Base-by-base conservation (phyloP, 768 basidiomycete species). In the Xerocomellus chrysenteron region DNA sequence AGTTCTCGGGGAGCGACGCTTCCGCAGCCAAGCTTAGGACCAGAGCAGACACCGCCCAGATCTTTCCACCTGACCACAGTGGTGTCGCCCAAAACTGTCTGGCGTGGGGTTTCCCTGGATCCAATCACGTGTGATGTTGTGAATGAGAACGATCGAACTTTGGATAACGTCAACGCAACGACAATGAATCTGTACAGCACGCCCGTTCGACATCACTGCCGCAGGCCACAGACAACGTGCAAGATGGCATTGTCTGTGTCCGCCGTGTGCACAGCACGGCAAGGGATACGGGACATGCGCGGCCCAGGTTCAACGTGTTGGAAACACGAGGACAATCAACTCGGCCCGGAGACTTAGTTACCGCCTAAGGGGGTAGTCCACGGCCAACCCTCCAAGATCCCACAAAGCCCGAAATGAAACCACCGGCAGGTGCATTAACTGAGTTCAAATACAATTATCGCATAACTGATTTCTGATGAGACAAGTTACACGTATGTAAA, bases 341-440 rank as follows among this genome's bases (percentile, higher is more conserved):
- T 44, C 66, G 68, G 68, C 5, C 64, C 61, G 68, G 50, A 14
- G 17, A 36, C 37, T 24, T 26, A 30, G 55, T 49, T n/a, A 46
- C 50, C 26, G 47, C 56, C 49, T 58, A 33, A 50, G 52, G 59
- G 57, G 47, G 41, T 42, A 52, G 50, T 41, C 30, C 40, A 28
- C 41, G 39, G 16, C 44, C 41, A 39, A 12, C 50, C 59, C 62
- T 28, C 61, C 58, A 32, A 52, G 50, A 51, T 63, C 65, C 54
- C 66, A 70, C 61, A 59, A 49, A 43, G 51, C 68, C 67, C 58
- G 62, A 71, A 73, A 67, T 69, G 69, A 66, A 21, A 55, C 30
- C 30, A 10, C 30, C 5, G 30, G 35, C 33, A 41, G 52, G 47
- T 53, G 56, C 1, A 43, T 42, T 47, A 50, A 58, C 56, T 57